Evolutionary conservation across 2,329 filamentous ascomycete species (phyloP).

Genomic region (Fusarium sp.): DNA sequence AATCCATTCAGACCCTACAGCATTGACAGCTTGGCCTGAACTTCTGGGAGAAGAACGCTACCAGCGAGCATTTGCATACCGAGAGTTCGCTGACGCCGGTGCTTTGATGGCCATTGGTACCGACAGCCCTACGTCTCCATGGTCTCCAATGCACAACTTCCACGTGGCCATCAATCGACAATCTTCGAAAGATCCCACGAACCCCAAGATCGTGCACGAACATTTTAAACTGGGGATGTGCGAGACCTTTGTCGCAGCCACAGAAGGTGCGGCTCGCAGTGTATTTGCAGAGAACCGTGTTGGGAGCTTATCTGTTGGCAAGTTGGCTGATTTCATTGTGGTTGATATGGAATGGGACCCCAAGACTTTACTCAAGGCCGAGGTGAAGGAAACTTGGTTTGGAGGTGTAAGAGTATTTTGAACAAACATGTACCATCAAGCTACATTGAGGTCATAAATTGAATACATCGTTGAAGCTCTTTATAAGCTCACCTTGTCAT

Average conservation of each 20-base stretch:
- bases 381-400: constrained; percentile 66
- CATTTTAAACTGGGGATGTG: constrained; percentile 65
- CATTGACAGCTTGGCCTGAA: constrained; percentile 69
- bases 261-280: constrained; percentile 65
- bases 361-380: constrained; percentile 59
- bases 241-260: constrained; percentile 62
- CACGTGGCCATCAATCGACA: constrained; percentile 70
- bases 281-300: constrained; percentile 63
- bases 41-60: constrained; percentile 66
- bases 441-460: too few relatives aligned
- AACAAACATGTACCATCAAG: too few relatives aligned
- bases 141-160: constrained; percentile 64
- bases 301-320: constrained; percentile 64
- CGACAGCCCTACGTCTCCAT: constrained; percentile 69
- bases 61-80: constrained; percentile 70
- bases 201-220: constrained; percentile 60
- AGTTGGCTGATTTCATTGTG: constrained; percentile 66
- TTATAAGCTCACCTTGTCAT: too few relatives aligned
- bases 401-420: constrained; percentile 49
- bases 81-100: constrained; percentile 67
- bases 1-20: constrained; percentile 69
- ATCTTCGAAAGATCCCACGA: constrained; percentile 61
- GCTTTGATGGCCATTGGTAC: constrained; percentile 67
- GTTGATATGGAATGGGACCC: constrained; percentile 63
- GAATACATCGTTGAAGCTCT: too few relatives aligned